Evolutionary conservation across 805 yeast genomes (phyloP).

Genomic region (Kuraishia capsulata): DNA sequence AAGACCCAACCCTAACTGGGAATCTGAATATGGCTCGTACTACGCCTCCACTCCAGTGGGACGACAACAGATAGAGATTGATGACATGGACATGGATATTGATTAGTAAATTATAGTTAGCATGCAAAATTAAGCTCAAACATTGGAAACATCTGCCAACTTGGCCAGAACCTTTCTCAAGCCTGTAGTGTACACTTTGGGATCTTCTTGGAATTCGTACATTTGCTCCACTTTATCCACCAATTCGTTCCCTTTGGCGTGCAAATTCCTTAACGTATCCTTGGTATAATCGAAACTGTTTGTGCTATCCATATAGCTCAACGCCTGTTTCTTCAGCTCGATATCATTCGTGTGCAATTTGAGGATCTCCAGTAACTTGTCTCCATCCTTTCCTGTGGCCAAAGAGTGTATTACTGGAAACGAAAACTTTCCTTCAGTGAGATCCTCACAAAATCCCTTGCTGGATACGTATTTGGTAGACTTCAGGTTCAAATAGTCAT

Average conservation of each 20-base stretch:
- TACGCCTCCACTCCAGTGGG: conserved; percentile 1
- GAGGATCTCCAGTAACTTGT: conserved; percentile 40
- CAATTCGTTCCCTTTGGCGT: conserved; percentile 12
- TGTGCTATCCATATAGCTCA: conserved; percentile 33
- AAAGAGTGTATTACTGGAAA: conserved; percentile 75
- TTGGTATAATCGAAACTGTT: conserved; percentile 31
- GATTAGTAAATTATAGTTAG: conserved; percentile 3
- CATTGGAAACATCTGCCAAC: conserved; percentile 3
- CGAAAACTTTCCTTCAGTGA: conserved; percentile 83
- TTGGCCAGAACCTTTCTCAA: conserved; percentile 4
- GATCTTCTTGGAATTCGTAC: conserved; percentile 4
- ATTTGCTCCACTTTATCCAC: conserved; percentile 10
- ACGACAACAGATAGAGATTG: background rate
- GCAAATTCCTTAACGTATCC: conserved; percentile 18
- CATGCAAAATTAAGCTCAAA: conserved; percentile 5
- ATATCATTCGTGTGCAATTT: conserved; percentile 41
- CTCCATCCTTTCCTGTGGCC: conserved; percentile 22
- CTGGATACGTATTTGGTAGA: conserved; percentile 40
- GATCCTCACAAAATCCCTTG: conserved; percentile 80
- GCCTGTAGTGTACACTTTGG: conserved; percentile 1
- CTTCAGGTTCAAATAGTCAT: conserved; percentile 69
- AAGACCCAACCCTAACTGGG: conserved; percentile 2
- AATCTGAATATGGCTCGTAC: conserved; percentile 7
- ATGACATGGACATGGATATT: background rate
- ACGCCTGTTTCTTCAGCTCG: conserved; percentile 39